Conservation (phyloP, 495 filamentous ascomycete genomes). For the Echria macrotheca region DNA sequence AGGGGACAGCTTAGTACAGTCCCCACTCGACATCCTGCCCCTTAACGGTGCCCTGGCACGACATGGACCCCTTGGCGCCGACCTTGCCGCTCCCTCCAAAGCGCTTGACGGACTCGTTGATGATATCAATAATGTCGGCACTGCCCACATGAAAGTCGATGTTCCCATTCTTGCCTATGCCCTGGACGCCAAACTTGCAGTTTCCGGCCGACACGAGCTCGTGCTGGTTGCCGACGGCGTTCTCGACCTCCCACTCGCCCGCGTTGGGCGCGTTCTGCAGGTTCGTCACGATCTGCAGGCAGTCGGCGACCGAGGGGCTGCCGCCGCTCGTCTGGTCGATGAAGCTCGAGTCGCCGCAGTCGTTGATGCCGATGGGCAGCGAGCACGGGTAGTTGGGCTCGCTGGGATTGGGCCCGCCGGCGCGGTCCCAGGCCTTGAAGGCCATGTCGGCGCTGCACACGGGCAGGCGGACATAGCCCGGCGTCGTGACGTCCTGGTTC, state of each 20-base stretch:
- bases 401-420: not conserved
- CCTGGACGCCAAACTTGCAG: slow-evolving; percentile 9
- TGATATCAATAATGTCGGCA: slow-evolving; percentile 10
- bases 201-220: not conserved
- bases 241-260: not conserved
- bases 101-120: slow-evolving; percentile 6
- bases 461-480: slow-evolving; percentile 29
- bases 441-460: slow-evolving; percentile 27
- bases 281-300: slow-evolving; percentile 28
- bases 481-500: slow-evolving; percentile 23
- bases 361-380: slow-evolving; percentile 13
- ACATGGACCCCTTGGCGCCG: slow-evolving; percentile 27
- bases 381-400: slow-evolving; percentile 27
- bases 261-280: slow-evolving; percentile 18
- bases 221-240: not conserved
- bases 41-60: slow-evolving; percentile 14
- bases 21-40: not conserved
- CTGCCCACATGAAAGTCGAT: slow-evolving; percentile 6
- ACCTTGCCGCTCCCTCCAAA: slow-evolving; percentile 19
- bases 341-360: slow-evolving; percentile 25
- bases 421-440: slow-evolving; percentile 16
- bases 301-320: slow-evolving; percentile 27
- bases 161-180: not conserved
- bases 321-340: slow-evolving; percentile 24
- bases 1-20: too few species aligned